Evolutionary conservation across 2,329 filamentous ascomycete genomes (phyloP), one percentile per base, ranked within the genome.

Genomic region (Colletotrichum sansevieriae): DNA sequence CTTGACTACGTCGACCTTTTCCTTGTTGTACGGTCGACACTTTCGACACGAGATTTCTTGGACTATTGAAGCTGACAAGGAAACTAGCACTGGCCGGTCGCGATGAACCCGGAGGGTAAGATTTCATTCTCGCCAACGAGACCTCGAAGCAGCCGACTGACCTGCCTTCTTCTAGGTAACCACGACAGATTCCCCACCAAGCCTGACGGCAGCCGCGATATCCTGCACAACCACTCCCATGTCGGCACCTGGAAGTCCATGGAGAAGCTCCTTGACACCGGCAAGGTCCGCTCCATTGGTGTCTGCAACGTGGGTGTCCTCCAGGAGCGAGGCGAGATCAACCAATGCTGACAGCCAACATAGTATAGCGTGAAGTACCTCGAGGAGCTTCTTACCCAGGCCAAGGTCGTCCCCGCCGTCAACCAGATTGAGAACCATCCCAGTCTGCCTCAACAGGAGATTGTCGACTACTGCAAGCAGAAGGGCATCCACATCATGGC

Each of bases 1-100:
- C 83, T 96, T 55, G 91, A 94, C 72, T 95, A 97, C 77, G 86
- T 97, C 5, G 94, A 97, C 77, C 83, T 97, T 65, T 94, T 88
- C 77, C 85, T 97, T 43, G 87, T 97, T 65, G 82, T 84, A 71
- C 72, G 82, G 79, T 55, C 51, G 29, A 2, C 25, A 6, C 9
- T 11, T 22, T n/a, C 18, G 15, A 29, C 8, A 8, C 2, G 22
- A 13, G 35, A n/a, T 52, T 15, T 44, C 11, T 39, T 22, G 35
- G 8, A 13, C 35, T 29, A 6, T 20, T 25, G 22, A 43, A 33
- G 51, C 65, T 71, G 33, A 71, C 60, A 43, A 33, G 3, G 11
- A 25, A 13, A 29, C n/a, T 56, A 84, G 83, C 93, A 97, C 82
- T 96, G 93, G 92, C 91, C 92, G 6, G 83, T 94, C 52, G 89